Conservation (phyloP, 2,329 filamentous ascomycete genomes). For the Zasmidium cellare region DNA sequence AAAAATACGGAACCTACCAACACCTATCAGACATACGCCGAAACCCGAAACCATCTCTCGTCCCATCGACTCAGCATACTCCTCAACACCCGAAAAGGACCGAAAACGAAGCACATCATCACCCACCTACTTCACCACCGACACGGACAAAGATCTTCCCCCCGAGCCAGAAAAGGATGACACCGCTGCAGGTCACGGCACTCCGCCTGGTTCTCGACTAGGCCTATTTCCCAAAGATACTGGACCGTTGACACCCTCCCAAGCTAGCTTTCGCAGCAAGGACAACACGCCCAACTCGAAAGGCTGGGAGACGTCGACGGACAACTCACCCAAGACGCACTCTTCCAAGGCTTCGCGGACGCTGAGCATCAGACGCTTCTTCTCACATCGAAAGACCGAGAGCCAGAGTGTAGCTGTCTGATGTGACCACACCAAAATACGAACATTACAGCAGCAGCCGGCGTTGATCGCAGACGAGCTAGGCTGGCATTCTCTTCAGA, state of each 20-base stretch:
- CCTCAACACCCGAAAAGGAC: slow-evolving; percentile 5
- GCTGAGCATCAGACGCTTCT: slow-evolving; percentile 17
- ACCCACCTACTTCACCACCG: slow-evolving; percentile 9
- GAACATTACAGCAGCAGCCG: neutral
- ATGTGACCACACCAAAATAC: neutral
- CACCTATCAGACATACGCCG: slow-evolving; percentile 6
- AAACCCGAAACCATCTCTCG: slow-evolving; percentile 4
- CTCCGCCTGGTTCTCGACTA: slow-evolving; percentile 6
- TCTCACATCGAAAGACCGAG: slow-evolving; percentile 11
- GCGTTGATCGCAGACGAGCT: neutral
- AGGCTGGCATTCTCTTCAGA: neutral
- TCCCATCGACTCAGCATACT: slow-evolving; percentile 21
- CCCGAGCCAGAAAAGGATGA: slow-evolving; percentile 11
- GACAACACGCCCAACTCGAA: slow-evolving; percentile 14
- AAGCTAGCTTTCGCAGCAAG: slow-evolving; percentile 8
- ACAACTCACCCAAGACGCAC: slow-evolving; percentile 8
- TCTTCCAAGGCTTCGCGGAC: slow-evolving; percentile 16
- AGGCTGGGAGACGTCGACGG: slow-evolving; percentile 3
- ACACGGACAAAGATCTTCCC: slow-evolving; percentile 6
- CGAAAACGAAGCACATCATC: slow-evolving; percentile 14
- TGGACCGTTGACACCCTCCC: slow-evolving; percentile 15
- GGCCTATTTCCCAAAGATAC: slow-evolving; percentile 20
- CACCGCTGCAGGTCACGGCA: neutral
- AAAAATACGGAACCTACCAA: slow-evolving; percentile 26
- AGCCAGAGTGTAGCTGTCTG: slow-evolving; percentile 9